These are phyloP conservation scores for Colletotrichum tanaceti DNA, from an alignment of 2,329 filamentous ascomycete genomes.

Conservation along the genomic window DNA sequence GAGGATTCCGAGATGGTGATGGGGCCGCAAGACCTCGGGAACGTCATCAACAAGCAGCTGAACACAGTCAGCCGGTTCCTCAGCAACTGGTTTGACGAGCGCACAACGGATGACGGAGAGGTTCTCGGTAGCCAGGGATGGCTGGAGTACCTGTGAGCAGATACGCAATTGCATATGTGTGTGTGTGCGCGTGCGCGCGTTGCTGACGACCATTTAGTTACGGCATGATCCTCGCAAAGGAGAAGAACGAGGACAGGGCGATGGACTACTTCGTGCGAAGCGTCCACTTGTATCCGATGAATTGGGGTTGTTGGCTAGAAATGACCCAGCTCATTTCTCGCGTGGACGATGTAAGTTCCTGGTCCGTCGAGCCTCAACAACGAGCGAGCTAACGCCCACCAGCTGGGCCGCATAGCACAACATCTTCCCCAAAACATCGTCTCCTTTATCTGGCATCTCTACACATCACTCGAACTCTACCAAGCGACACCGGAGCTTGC, in stretches of 20 bases:
- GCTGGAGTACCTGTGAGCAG: slow-evolving; percentile 81
- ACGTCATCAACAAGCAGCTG: slow-evolving; percentile 86
- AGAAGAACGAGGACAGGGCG: slow-evolving; percentile 88
- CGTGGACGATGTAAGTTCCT: slow-evolving; percentile 78
- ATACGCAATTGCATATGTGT: background rate
- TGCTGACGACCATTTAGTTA: slow-evolving; percentile 64
- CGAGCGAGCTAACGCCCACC: slow-evolving; percentile 45
- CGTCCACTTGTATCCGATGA: slow-evolving; percentile 90
- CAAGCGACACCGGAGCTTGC: slow-evolving; percentile 83
- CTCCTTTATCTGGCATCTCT: slow-evolving; percentile 92
- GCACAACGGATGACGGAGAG: slow-evolving; percentile 68
- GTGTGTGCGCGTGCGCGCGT: background rate
- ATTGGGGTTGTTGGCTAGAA: slow-evolving; percentile 98
- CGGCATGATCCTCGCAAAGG: slow-evolving; percentile 88
- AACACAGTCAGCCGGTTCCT: slow-evolving; percentile 79
- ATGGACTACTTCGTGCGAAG: slow-evolving; percentile 89
- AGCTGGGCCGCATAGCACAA: slow-evolving; percentile 78
- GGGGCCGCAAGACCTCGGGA: slow-evolving; percentile 89
- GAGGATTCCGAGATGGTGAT: slow-evolving; percentile 98
- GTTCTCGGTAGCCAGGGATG: slow-evolving; percentile 82
- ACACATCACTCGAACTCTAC: slow-evolving; percentile 91
- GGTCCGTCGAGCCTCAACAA: no score
- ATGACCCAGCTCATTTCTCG: slow-evolving; percentile 83
- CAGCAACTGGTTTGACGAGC: slow-evolving; percentile 82
- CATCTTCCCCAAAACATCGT: slow-evolving; percentile 90